Evolutionary conservation across 2,329 filamentous ascomycete genomes (phyloP), one percentile per base, ranked within the genome.

Genomic region (Basipetospora chlamydospora): DNA sequence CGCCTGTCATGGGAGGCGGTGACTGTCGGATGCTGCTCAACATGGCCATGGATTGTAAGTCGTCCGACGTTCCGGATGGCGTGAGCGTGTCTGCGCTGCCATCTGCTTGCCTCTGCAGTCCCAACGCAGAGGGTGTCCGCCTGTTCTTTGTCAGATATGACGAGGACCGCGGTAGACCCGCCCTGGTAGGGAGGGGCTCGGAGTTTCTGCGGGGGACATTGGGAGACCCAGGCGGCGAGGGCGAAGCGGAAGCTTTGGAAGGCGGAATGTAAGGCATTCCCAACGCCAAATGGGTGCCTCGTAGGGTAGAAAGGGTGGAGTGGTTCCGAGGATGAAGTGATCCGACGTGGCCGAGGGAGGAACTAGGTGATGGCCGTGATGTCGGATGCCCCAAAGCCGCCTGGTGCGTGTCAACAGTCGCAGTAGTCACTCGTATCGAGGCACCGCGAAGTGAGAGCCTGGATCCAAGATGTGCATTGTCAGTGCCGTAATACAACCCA

Each of bases 231-330:
- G 68, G 60, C 41, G 64, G 62, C 49, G 74, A 76, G 42, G 69
- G 64, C 47, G 73, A 64, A 51, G 74, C 73, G 42, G 74, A 77
- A 52, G 67, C 63, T 52, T 73, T 71, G 49, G 77, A 73, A 44
- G 83, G 83, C 42, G 83, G 82, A 58, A 83, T 90, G 66, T 90
- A 90, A 74, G 83, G 83, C 83, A 90, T 90, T 64, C 70, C 64
- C 56, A 56, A 49, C 25, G 29, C 28, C 35, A 16, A 21, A 15
- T 28, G 26, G 26, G 26, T 26, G 35, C 12, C 22, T 15, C 8
- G 18, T 23, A 26, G 22, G 28, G 18, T 28, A 13, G 25, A 21
- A 33, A 33, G 30, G 16, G 30, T n/a, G 30, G 12, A 31, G 28
- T 17, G 28, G 16, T 18, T n/a, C 20, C 28, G 28, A 31, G n/a